A percentile compares a stretch with the other conserved stretches of the same genome.
Conservation (phyloP, 768 basidiomycete genomes). For the Cystobasidium onofrii region DNA sequence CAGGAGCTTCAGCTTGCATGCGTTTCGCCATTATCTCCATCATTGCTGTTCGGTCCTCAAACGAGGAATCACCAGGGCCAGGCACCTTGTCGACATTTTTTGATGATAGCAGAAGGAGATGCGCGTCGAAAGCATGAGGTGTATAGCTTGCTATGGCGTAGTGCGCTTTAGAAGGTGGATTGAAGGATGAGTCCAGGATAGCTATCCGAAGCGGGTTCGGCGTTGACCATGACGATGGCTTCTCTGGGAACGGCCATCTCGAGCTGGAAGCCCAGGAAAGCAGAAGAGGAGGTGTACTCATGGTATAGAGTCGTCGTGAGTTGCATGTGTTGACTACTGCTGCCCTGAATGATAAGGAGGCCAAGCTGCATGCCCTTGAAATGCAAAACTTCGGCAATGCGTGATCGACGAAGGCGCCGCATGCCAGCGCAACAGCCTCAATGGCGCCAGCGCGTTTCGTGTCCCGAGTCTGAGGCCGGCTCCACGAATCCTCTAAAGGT, state of each 20-base stretch:
- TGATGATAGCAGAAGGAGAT: conserved; percentile 17
- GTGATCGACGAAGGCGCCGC: neutral
- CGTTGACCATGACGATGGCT: neutral
- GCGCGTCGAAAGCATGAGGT: neutral
- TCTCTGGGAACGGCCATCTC: neutral
- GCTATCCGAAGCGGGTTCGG: neutral
- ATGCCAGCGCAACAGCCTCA: neutral
- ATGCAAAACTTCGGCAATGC: neutral
- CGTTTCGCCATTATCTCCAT: conserved; percentile 21
- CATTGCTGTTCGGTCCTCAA: conserved; percentile 22
- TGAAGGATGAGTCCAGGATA: conserved; percentile 1
- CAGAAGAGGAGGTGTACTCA: neutral
- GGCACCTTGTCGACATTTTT: conserved; percentile 22
- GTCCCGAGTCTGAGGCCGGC: neutral
- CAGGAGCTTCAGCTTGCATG: neutral
- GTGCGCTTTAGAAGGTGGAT: conserved; percentile 24
- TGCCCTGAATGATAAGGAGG: neutral
- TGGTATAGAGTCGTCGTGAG: neutral
- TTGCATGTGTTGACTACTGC: neutral
- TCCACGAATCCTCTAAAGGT: conserved; percentile 27
- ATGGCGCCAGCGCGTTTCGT: conserved; percentile 9
- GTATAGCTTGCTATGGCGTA: conserved; percentile 15
- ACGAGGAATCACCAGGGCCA: neutral
- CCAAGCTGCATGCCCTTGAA: neutral
- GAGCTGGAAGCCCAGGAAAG: neutral